Percentiles rank a stretch among this genome's conserved stretches.
phyloP scores from a whole-genome alignment of 352 stramenopile genomes.

The Phytophthora hibernalis region DNA sequence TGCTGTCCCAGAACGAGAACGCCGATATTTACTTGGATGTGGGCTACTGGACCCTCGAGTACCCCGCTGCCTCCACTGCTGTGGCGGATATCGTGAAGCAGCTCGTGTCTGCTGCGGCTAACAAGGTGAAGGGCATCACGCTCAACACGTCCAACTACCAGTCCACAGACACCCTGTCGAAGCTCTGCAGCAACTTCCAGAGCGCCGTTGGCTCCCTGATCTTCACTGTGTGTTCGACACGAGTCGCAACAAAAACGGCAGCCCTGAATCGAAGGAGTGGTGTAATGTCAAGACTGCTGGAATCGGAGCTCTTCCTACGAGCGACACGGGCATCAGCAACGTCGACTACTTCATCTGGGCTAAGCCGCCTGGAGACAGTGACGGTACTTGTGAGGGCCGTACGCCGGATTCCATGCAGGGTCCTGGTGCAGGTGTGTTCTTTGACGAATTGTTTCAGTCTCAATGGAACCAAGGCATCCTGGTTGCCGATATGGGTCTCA shows the following conservation, averaged over 20 bases:
- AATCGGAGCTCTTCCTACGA: conserved; percentile 63
- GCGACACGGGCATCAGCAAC: conserved; percentile 54
- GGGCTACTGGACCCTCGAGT: conserved; percentile 66
- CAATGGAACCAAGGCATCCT: conserved; percentile 80
- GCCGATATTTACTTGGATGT: conserved; percentile 79
- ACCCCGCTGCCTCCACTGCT: conserved; percentile 18
- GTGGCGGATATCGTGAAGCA: conserved; percentile 54
- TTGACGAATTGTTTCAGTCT: conserved; percentile 56
- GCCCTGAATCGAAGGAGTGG: conserved; percentile 58
- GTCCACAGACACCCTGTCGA: conserved; percentile 51
- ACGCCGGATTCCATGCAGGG: conserved; percentile 59
- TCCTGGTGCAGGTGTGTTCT: conserved; percentile 63
- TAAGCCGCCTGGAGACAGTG: conserved; percentile 72
- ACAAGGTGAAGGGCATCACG: conserved; percentile 67
- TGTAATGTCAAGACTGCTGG: conserved; percentile 71
- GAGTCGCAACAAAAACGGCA: conserved; percentile 62
- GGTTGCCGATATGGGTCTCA: conserved; percentile 48
- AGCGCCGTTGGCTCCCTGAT: conserved; percentile 41
- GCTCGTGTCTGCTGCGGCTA: conserved; percentile 32
- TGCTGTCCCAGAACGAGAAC: conserved; percentile 69
- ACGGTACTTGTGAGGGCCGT: conserved; percentile 56
- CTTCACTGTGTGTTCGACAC: conserved; percentile 73
- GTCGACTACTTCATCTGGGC: conserved; percentile 82
- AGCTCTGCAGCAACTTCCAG: conserved; percentile 68
- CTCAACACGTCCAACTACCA: conserved; percentile 88